Base-by-base conservation (phyloP, 2,329 filamentous ascomycete species). In the Aspergillus sp. region DNA sequence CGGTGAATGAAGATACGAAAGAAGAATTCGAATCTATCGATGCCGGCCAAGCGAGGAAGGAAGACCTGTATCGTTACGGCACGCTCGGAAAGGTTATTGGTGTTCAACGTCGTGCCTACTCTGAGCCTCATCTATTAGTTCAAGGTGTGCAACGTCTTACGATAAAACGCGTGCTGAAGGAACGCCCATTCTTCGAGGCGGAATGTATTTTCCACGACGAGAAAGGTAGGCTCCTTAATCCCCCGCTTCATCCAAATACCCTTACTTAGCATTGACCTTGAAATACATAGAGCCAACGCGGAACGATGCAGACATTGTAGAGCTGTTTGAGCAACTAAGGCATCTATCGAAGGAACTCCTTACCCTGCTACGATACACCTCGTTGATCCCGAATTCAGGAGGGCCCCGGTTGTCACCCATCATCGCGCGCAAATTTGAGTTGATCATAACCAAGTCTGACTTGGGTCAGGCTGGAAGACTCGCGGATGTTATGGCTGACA, bases 401-500 rank as follows among this genome's bases (percentile, higher is more conserved):
- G 85, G 87, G 24, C 82, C 86, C 0, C 82, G 83, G 4, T 78
- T 98, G 15, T 93, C 92, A 3, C 93, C 93, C 1, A 79, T 93
- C n/a, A 83, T 98, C 52, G 91, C 91, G 0, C 86, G 92, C 51
- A 86, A 93, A 52, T 84, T 99, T 44, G 93, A 98, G 69, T 78
- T 93, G 53, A 95, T 91, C 74, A 96, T 99, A 62, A 83, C 87
- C 33, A 87, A 89, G 72, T 96, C 95, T 71, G 87, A 91, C 58
- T 73, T 95, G 51, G 81, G 85, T 42, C 92, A 98, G 65, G 93
- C 93, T 1, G 93, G 93, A 2, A 79, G 86, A 8, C 82, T 99
- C 9, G 93, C 95, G 6, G 95, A 99, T 73, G 98, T 98, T 72
- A 97, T 99, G 91, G 89, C 91, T 40, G 96, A 96, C 70, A 84